Conservation (phyloP, 352 stramenopile species). For the Globisporangium heterothallicum region DNA sequence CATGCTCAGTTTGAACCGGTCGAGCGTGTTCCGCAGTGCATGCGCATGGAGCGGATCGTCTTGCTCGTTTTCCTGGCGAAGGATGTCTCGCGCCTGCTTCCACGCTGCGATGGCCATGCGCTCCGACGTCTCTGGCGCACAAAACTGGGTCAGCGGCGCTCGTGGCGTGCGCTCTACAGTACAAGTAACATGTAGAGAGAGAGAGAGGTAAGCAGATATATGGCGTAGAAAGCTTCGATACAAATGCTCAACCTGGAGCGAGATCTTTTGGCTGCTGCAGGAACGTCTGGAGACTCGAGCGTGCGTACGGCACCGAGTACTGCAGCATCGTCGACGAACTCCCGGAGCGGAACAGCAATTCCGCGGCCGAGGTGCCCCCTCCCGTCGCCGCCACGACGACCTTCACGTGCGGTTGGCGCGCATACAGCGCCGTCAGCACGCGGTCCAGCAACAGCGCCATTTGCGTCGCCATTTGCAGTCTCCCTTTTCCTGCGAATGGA, state of each 20-base stretch:
- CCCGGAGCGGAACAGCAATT: constrained; percentile 44
- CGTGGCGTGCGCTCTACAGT: neutral
- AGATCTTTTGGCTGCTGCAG: constrained; percentile 18
- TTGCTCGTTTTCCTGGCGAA: constrained; percentile 25
- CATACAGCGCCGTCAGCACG: constrained; percentile 50
- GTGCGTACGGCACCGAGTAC: constrained; percentile 63
- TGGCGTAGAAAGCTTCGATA: neutral
- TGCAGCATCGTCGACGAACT: constrained; percentile 73
- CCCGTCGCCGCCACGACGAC: constrained; percentile 51
- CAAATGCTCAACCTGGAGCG: constrained; percentile 3
- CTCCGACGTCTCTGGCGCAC: constrained; percentile 52
- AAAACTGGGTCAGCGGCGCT: constrained; percentile 29
- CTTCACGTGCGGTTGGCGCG: constrained; percentile 42
- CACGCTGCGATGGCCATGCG: constrained; percentile 59
- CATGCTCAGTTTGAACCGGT: constrained; percentile 31
- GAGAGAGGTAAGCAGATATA: neutral
- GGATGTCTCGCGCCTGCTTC: constrained; percentile 34
- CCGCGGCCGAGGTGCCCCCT: constrained; percentile 37
- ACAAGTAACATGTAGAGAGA: neutral
- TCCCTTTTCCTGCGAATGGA: neutral
- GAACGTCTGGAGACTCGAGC: constrained; percentile 49
- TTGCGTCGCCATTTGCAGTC: neutral
- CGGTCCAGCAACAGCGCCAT: constrained; percentile 37
- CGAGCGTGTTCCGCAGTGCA: constrained; percentile 21
- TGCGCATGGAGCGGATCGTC: constrained; percentile 14